These are phyloP conservation scores for Colletotrichum lupini DNA, from an alignment of 2,329 filamentous ascomycete species.

Conservation along the genomic window DNA sequence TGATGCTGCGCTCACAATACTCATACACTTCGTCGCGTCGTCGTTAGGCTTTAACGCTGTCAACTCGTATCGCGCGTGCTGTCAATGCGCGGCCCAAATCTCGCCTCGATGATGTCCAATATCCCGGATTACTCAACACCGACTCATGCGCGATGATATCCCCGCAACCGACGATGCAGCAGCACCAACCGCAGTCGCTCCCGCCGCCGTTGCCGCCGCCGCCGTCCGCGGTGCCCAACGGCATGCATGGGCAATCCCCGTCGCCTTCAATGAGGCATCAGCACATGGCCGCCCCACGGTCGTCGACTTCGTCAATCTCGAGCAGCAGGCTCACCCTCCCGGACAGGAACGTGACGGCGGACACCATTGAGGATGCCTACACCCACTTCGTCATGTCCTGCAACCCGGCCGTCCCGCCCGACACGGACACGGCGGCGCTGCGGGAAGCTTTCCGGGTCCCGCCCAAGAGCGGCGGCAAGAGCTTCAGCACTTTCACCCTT, in stretches of 20 bases:
- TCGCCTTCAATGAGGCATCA: conserved; percentile 2
- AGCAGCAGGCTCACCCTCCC: conserved; percentile 61
- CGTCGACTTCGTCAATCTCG: not conserved
- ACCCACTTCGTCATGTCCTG: conserved; percentile 89
- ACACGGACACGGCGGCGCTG: conserved; percentile 76
- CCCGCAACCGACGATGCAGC: conserved; percentile 20
- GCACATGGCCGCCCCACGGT: not conserved
- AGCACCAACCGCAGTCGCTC: conserved; percentile 4
- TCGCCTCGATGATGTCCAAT: conserved; percentile 18
- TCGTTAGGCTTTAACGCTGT: not conserved
- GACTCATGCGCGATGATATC: conserved; percentile 26
- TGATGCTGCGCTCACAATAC: conserved; percentile 3
- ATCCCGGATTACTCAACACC: conserved; percentile 2
- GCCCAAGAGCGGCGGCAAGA: conserved; percentile 88
- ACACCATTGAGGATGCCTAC: conserved; percentile 84
- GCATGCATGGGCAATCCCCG: conserved; percentile 24
- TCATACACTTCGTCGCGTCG: conserved; percentile 13
- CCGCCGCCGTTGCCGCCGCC: not conserved
- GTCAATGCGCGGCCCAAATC: conserved; percentile 9
- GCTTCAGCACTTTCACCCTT: conserved; percentile 81
- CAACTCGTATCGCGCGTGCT: conserved; percentile 5
- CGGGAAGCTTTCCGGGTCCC: conserved; percentile 81
- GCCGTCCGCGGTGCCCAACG: not conserved
- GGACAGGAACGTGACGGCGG: conserved; percentile 72
- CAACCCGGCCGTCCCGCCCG: conserved; percentile 82